Conservation (phyloP, 1,139 yeast species). For the Protomyces arabidopsidicola region DNA sequence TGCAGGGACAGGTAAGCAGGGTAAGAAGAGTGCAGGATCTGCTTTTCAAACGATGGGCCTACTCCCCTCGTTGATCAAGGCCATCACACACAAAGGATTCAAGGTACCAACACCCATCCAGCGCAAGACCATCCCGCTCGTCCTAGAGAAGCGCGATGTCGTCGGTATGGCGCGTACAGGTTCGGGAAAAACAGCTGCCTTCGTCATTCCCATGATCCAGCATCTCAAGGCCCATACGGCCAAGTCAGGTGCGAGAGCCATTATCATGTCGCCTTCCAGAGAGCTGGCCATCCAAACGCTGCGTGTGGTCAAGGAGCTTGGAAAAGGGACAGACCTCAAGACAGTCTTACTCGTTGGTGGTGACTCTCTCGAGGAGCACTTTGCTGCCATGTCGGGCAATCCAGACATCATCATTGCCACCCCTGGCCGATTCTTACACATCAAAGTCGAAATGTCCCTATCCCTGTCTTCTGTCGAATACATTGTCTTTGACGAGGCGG, state of each 20-base stretch:
- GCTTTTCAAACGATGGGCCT: constrained; percentile 55
- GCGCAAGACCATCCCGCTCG: constrained; percentile 85
- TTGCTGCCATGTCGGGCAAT: constrained; percentile 82
- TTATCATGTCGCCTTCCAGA: constrained; percentile 86
- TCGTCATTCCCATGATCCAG: constrained; percentile 87
- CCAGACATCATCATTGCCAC: constrained; percentile 94
- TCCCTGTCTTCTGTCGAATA: constrained; percentile 79
- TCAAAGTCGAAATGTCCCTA: constrained; percentile 89
- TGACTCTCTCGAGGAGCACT: constrained; percentile 94
- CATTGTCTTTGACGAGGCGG: constrained; percentile 97
- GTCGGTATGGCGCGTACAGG: constrained; percentile 99
- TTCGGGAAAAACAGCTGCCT: constrained; percentile 98
- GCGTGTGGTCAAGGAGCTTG: constrained; percentile 82
- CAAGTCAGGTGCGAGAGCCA: constrained; percentile 68
- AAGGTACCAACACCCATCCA: constrained; percentile 97
- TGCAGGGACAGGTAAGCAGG: background rate
- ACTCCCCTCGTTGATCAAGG: constrained; percentile 62
- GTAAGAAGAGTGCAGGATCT: constrained; percentile 18
- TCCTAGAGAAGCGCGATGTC: constrained; percentile 82
- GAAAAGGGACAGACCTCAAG: constrained; percentile 77
- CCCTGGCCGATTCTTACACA: constrained; percentile 94
- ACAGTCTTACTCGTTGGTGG: constrained; percentile 87
- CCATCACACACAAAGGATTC: constrained; percentile 79
- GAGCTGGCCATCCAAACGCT: constrained; percentile 90
- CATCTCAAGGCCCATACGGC: constrained; percentile 76